Percentiles rank a stretch among this genome's conserved stretches.
These are phyloP conservation scores for Keithomyces neogunnii DNA, from an alignment of 2,329 filamentous ascomycete genomes.

Conservation along the genomic window DNA sequence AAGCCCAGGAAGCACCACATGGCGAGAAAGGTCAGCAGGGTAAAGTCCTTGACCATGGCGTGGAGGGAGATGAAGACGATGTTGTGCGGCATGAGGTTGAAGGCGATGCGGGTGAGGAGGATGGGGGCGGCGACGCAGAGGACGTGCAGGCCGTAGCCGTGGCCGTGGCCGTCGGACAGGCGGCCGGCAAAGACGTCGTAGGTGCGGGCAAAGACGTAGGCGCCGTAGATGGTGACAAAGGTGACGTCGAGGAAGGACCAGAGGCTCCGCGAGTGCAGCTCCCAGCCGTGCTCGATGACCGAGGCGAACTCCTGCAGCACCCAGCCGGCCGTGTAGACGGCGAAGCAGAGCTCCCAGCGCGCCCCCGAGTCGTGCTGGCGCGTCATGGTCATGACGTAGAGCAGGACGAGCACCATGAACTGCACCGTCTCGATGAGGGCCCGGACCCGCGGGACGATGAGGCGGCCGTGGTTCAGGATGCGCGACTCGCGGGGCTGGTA, in stretches of 20 bases:
- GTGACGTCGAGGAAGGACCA: constrained; percentile 70
- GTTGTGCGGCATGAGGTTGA: constrained; percentile 66
- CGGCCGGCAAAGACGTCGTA: constrained; percentile 41
- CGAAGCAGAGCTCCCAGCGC: constrained; percentile 50
- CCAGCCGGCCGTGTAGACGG: constrained; percentile 59
- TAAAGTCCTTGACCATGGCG: constrained; percentile 68
- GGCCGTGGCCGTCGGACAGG: constrained; percentile 22
- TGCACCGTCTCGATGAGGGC: constrained; percentile 58
- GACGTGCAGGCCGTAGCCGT: constrained; percentile 53
- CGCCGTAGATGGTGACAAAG: constrained; percentile 53
- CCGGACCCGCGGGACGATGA: constrained; percentile 60
- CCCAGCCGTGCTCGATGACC: constrained; percentile 56
- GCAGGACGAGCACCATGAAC: constrained; percentile 52
- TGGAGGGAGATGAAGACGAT: constrained; percentile 67
- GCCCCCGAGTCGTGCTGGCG: constrained; percentile 42
- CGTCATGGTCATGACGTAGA: constrained; percentile 59
- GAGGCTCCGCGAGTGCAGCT: constrained; percentile 64
- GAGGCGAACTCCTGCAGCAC: constrained; percentile 56
- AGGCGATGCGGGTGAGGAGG: constrained; percentile 61
- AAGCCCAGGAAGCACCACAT: constrained; percentile 65
- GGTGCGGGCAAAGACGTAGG: constrained; percentile 53
- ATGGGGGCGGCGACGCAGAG: constrained; percentile 60
- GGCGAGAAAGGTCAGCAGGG: constrained; percentile 56
- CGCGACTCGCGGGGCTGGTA: constrained; percentile 60
- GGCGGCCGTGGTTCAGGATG: constrained; percentile 61